Percentiles rank a stretch among this genome's conserved stretches.
These are phyloP conservation scores for Cytospora chrysosperma DNA, from an alignment of 2,329 filamentous ascomycete genomes.

Conservation along the genomic window DNA sequence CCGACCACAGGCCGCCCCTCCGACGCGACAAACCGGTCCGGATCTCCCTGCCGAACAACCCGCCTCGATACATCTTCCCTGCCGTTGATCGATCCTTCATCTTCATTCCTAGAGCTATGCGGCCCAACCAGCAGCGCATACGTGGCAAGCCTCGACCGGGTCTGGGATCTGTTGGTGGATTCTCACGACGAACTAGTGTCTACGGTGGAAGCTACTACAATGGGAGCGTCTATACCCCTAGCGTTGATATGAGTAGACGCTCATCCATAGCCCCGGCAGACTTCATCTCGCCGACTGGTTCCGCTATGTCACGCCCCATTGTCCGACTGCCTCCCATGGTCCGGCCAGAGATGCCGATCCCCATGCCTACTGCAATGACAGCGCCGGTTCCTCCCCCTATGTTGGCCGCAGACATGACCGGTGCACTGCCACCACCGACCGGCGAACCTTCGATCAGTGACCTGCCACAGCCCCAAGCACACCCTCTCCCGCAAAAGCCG, in stretches of 20 bases:
- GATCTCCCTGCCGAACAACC: conserved; percentile 78
- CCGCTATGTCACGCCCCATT: conserved; percentile 76
- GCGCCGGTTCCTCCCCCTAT: conserved; percentile 19
- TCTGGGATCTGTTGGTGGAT: conserved; percentile 64
- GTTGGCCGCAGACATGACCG: conserved; percentile 25
- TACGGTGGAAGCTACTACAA: conserved; percentile 64
- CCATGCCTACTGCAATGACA: conserved; percentile 27
- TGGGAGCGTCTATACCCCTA: conserved; percentile 79
- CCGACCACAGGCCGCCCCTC: conserved; percentile 89
- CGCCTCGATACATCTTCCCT: conserved; percentile 87
- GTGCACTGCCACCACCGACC: conserved; percentile 15
- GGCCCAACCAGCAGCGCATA: conserved; percentile 85
- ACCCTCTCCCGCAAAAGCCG: conserved; percentile 59
- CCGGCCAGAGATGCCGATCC: conserved; percentile 28
- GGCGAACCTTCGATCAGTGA: conserved; percentile 48
- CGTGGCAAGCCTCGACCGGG: conserved; percentile 73
- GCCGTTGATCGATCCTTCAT: conserved; percentile 91
- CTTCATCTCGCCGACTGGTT: conserved; percentile 78
- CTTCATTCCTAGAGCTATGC: conserved; percentile 91
- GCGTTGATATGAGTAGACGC: conserved; percentile 81
- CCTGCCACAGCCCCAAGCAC: conserved; percentile 56
- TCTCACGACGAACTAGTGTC: conserved; percentile 78
- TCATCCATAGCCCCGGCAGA: conserved; percentile 75
- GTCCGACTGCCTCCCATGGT: conserved; percentile 75
- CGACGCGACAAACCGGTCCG: conserved; percentile 95